Evolutionary conservation across 345 rosid species (phyloP).

Genomic region (Euphorbia tirucalli): DNA sequence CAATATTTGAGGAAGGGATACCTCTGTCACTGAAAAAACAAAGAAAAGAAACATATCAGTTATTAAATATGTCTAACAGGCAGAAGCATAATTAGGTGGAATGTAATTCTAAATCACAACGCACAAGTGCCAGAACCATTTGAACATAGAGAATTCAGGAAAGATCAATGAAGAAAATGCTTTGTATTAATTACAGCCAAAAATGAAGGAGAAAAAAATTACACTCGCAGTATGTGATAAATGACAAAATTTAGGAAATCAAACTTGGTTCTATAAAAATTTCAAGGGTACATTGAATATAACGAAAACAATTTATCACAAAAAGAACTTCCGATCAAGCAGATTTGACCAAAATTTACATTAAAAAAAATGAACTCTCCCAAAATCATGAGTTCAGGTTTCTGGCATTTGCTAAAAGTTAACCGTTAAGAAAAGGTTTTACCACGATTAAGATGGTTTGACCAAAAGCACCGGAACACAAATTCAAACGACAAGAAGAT

Average conservation of each 20-base stretch:
- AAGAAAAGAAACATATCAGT: slow-evolving; percentile 13
- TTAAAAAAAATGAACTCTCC: not conserved
- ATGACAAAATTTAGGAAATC: too few species aligned
- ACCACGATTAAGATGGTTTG: not conserved
- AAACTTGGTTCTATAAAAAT: not conserved
- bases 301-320: not conserved
- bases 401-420: not conserved
- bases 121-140: not conserved
- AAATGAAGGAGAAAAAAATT: too few species aligned
- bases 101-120: not conserved
- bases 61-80: not conserved
- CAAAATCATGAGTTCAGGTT: not conserved
- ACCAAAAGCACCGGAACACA: not conserved
- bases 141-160: not conserved
- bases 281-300: not conserved
- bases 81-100: not conserved
- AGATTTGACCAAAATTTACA: not conserved
- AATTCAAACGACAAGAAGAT: not conserved
- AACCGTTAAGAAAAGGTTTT: not conserved
- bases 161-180: not conserved
- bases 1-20: slow-evolving; percentile 76
- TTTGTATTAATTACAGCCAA: too few species aligned
- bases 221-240: too few species aligned
- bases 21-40: slow-evolving; percentile 67
- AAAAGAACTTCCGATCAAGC: too few species aligned